phyloP scores from a whole-genome alignment of 2,329 filamentous ascomycete genomes.

The Ascochyta viciae-villosae region DNA sequence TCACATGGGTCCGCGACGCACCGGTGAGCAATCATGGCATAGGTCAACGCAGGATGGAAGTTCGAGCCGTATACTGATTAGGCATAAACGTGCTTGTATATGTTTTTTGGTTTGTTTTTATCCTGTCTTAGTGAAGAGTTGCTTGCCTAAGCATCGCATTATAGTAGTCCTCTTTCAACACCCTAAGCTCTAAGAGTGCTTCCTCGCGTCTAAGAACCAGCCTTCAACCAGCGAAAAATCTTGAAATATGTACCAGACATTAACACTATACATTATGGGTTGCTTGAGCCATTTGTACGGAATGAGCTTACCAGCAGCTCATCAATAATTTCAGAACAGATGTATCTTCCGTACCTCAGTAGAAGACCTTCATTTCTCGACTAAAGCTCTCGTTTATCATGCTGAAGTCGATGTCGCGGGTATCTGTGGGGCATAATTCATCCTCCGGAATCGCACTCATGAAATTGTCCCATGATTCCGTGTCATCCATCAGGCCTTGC shows the following conservation, averaged over 20 bases:
- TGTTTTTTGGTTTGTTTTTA: no score
- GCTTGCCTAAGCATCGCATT: no score
- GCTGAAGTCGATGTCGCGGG: constrained; percentile 5
- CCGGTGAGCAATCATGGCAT: background rate
- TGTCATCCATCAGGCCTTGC: constrained; percentile 5
- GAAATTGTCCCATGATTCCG: constrained; percentile 3
- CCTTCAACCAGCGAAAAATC: background rate
- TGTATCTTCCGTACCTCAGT: background rate
- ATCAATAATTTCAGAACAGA: background rate
- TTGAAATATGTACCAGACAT: background rate
- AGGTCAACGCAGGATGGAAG: background rate
- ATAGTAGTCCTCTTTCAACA: no score
- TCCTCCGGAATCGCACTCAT: constrained; percentile 22
- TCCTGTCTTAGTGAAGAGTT: no score
- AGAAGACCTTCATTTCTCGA: background rate
- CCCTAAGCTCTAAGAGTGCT: no score
- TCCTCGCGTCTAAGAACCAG: no score
- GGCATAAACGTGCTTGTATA: no score
- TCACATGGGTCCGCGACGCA: background rate
- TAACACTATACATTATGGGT: constrained; percentile 3
- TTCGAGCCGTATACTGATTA: no score
- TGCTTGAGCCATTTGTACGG: background rate
- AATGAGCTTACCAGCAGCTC: background rate
- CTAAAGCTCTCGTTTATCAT: constrained; percentile 1
- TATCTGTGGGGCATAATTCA: constrained; percentile 2